Evolutionary conservation across 2,329 filamentous ascomycete genomes (phyloP).

Genomic region (Pyrenophora teres): DNA sequence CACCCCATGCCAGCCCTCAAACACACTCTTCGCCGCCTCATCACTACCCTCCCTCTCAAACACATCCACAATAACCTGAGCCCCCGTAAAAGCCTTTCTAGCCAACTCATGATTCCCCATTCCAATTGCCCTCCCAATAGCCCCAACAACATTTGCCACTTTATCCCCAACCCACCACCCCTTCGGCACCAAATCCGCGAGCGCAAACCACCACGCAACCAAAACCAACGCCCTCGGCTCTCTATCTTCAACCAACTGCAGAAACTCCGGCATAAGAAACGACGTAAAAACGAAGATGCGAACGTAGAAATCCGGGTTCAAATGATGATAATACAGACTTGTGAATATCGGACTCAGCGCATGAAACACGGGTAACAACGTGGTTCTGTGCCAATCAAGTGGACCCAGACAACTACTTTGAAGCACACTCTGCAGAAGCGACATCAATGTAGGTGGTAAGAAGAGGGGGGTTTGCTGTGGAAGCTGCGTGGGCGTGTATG

Average conservation of each 20-base stretch:
- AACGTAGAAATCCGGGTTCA: conserved; percentile 36
- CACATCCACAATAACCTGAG: conserved; percentile 22
- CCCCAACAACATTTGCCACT: conserved; percentile 24
- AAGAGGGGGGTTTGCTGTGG: conserved; percentile 26
- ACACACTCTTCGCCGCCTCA: conserved; percentile 31
- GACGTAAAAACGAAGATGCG: conserved; percentile 38
- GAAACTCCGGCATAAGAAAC: conserved; percentile 37
- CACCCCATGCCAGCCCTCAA: conserved; percentile 34
- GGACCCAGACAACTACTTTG: conserved; percentile 16
- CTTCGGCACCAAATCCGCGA: conserved; percentile 30
- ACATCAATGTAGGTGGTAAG: conserved; percentile 34
- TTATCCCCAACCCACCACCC: conserved; percentile 30
- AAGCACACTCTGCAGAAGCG: conserved; percentile 24
- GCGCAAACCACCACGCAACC: conserved; percentile 37
- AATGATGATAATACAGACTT: conserved; percentile 39
- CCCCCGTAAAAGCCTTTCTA: conserved; percentile 25
- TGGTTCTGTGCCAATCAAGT: conserved; percentile 27
- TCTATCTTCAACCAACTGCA: conserved; percentile 24
- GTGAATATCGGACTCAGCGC: conserved; percentile 41
- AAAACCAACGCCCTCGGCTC: conserved; percentile 37
- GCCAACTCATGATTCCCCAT: conserved; percentile 15
- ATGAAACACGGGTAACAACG: conserved; percentile 35
- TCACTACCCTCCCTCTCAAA: conserved; percentile 21
- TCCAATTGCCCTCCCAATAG: conserved; percentile 26
- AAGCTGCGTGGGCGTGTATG: conserved; percentile 18